Percentiles rank a stretch among this genome's conserved stretches.
Evolutionary conservation across 2,329 filamentous ascomycete genomes (phyloP).

Genomic region (Hymenoscyphus occultus): DNA sequence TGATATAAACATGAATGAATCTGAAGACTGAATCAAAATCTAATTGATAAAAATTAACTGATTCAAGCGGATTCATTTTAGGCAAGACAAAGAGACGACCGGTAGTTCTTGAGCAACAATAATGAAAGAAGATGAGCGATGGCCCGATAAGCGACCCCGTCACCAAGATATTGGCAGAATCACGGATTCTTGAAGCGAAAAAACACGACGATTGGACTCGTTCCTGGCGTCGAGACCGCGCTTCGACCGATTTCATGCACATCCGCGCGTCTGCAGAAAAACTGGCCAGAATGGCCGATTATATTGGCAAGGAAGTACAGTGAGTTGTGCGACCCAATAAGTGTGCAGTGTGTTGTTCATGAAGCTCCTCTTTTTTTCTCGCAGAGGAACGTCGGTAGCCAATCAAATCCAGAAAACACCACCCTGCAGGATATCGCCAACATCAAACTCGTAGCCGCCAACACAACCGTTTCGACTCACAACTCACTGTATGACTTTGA

Average conservation of each 20-base stretch:
- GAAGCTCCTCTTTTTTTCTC: constrained; percentile 4
- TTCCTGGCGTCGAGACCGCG: constrained; percentile 10
- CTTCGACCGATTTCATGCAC: constrained; percentile 10
- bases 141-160: background rate
- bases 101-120: background rate
- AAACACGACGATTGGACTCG: background rate
- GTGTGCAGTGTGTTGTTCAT: background rate
- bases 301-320: background rate
- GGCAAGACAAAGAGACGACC: background rate
- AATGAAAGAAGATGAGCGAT: background rate
- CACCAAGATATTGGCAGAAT: background rate
- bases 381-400: constrained; percentile 11
- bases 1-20: no score
- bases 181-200: background rate
- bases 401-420: constrained; percentile 19
- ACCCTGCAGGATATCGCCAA: constrained; percentile 21
- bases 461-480: constrained; percentile 20
- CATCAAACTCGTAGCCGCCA: constrained; percentile 14
- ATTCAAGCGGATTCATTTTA: background rate
- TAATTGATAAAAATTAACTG: background rate
- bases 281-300: background rate
- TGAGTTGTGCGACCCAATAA: background rate
- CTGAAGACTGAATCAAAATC: no score
- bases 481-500: constrained; percentile 16
- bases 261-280: constrained; percentile 11